Evolutionary conservation across 164 flowering plant genomes (phyloP), one percentile per base, ranked within the genome.

Genomic region (Chimonanthus praecox): DNA sequence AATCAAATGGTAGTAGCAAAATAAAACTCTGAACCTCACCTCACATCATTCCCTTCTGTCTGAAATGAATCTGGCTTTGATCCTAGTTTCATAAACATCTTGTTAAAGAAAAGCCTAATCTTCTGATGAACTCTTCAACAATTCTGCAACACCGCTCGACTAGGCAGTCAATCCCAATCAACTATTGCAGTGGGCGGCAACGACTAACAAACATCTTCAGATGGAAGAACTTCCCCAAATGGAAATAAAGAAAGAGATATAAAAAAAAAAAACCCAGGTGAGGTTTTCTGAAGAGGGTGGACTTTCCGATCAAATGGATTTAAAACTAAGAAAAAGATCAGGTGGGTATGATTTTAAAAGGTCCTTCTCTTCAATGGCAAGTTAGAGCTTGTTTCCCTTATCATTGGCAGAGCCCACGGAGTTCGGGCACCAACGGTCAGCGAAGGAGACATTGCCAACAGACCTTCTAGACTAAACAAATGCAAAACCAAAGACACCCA

Each of bases 1-100:
- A 65, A 44, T 16, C 43, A 45, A 65, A 13, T 54, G 18, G 66
- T 21, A 63, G 50, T 47, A 47, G 0, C 44, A 8, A 15, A 73
- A 47, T n/a, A 43, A 62, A 43, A 8, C 51, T 49, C 43, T 44
- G 65, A 76, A 58, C 78, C 86, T 79, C 69, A 95, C 99, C 98
- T 88, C 71, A 83, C 80, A 79, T 83, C 81, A 68, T 84, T 84
- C 54, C 92, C 97, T 72, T 93, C 97, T 8, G 85, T 84, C 82
- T 88, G 92, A 80, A 95, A 91, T 44, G 88, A 83, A 82, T 93
- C 98, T 2, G 94, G 90, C 87, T 92, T 95, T 10, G 99, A 93
- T 78, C 99, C 99, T 83, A 95, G 96, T 79, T 93, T 93, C 99
- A 95, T 95, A 78, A 90, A 94, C 99, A 95, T 93, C 79, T 80